phyloP scores from a whole-genome alignment of 805 yeast genomes.

The Sungouiozyma intestinalis region DNA sequence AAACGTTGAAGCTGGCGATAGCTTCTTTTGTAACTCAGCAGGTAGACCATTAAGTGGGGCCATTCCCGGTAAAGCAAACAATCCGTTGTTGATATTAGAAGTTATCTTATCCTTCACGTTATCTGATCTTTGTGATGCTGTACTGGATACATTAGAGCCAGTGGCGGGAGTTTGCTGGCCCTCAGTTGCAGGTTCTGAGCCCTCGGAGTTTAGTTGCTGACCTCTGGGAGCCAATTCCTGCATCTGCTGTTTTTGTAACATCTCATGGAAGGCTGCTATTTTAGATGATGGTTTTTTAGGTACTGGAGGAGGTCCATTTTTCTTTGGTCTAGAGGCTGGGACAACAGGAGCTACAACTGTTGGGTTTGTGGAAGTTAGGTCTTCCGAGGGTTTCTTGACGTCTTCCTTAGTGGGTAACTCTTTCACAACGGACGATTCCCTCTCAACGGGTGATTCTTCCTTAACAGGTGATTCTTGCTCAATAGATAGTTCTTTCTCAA shows the following conservation, averaged over 20 bases:
- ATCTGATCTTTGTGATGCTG: not conserved
- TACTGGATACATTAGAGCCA: not conserved
- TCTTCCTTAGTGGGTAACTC: too few species aligned
- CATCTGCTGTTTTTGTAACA: conserved; percentile 46
- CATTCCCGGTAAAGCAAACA: conserved; percentile 50
- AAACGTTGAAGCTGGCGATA: conserved; percentile 2
- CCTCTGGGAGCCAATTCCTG: conserved; percentile 40
- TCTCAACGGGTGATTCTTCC: not conserved
- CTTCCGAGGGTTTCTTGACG: too few species aligned
- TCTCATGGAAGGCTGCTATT: conserved; percentile 73
- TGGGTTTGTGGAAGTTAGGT: too few species aligned
- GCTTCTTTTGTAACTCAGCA: conserved; percentile 11
- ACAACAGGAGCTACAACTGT: too few species aligned
- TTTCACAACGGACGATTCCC: not conserved
- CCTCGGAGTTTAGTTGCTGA: not conserved
- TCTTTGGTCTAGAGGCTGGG: conserved; percentile 7
- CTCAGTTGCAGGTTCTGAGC: conserved; percentile 27
- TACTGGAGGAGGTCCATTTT: conserved; percentile 47
- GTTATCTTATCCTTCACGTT: not conserved
- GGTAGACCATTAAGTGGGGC: conserved; percentile 27
- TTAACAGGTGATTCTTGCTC: not conserved
- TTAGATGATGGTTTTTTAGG: conserved; percentile 72
- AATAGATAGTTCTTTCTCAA: not conserved
- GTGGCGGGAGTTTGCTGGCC: not conserved
- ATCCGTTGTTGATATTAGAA: conserved; percentile 46